Base-by-base conservation (phyloP, 768 basidiomycete species). In the Mycena indigotica region DNA sequence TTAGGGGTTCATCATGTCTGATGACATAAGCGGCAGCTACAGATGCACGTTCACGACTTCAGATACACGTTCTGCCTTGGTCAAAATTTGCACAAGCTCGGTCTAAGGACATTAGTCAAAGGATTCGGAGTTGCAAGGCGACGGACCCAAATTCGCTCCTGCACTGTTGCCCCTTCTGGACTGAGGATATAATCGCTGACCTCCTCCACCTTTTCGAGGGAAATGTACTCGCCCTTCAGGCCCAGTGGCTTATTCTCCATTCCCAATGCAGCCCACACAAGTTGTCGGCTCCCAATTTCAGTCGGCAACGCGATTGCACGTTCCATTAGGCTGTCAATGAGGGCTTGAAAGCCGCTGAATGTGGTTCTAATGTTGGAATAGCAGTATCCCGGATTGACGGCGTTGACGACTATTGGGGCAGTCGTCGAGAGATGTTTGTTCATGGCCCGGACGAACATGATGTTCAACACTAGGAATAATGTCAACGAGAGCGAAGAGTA, bases 211-310 rank as follows among this genome's bases (percentile, higher is more conserved):
- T 59, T 35, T 25, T 62, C 46, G 16, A 67, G 41, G 4, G 65
- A 65, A 10, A 74, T 60, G 65, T 72, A 75, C 17, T 66, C 66
- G 17, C 74, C 74, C 3, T 65, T 63, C 54, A 75, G 26, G 24
- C 60, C 53, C 1, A 69, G 62, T 24, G 60, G 53, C 13, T 48
- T 41, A 0, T 66, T 61, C 13, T 57, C 44, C 17, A 58, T 51
- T 2, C 72, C 73, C 15, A 73, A 26, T 4, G 72, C 68, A 12
- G 70, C 75, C 65, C 66, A 76, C 12, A 76, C 65, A 1, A 73
- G 57, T 53, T 72, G 69, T 4, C 73, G 53, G 49, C 67, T 67
- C 12, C 69, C 69, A 8, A 46, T 57, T 35, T 70, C 64, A 3
- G 69, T 60, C 3, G 67, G 55, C 1, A 65, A 59, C 17, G 63